Conservation (phyloP, 2,329 filamentous ascomycete species). For the Pseudogymnoascus sp. region DNA sequence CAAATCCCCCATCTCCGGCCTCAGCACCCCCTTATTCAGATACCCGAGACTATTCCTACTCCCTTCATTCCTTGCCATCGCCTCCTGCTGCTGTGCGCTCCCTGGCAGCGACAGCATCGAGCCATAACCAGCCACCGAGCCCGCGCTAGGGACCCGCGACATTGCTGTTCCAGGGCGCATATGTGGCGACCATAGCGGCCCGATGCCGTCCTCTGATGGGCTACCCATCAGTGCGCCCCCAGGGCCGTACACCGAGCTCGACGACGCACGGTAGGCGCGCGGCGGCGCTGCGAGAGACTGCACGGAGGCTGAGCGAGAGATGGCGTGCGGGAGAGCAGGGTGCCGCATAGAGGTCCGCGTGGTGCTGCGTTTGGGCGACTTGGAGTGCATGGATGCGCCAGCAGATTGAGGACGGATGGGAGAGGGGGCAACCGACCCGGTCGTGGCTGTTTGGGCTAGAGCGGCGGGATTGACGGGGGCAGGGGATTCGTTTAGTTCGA, state of each 20-base stretch:
- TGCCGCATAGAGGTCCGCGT: slow-evolving; percentile 5
- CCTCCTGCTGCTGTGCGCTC: not conserved
- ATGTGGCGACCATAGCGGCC: not conserved
- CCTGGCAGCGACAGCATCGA: not conserved
- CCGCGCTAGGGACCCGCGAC: not conserved
- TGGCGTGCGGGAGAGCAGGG: not conserved
- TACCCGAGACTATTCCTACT: not conserved
- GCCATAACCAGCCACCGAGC: not conserved
- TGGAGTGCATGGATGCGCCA: not conserved
- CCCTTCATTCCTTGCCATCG: not conserved
- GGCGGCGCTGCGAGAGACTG: not conserved
- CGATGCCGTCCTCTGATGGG: not conserved
- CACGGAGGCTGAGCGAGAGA: not conserved
- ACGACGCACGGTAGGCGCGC: not conserved
- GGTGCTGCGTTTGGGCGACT: not conserved
- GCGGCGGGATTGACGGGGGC: slow-evolving; percentile 18
- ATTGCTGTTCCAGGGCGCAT: not conserved
- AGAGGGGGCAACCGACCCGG: slow-evolving; percentile 38
- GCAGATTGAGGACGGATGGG: not conserved
- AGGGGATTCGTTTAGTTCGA: slow-evolving; percentile 22
- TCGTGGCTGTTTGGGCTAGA: slow-evolving; percentile 28
- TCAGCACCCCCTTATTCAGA: not conserved
- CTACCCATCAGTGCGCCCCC: not conserved
- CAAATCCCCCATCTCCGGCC: slow-evolving; percentile 5
- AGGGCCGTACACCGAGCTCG: not conserved